phyloP scores from a whole-genome alignment of 2,329 filamentous ascomycete genomes.

The Phymatotrichopsis omnivora region DNA sequence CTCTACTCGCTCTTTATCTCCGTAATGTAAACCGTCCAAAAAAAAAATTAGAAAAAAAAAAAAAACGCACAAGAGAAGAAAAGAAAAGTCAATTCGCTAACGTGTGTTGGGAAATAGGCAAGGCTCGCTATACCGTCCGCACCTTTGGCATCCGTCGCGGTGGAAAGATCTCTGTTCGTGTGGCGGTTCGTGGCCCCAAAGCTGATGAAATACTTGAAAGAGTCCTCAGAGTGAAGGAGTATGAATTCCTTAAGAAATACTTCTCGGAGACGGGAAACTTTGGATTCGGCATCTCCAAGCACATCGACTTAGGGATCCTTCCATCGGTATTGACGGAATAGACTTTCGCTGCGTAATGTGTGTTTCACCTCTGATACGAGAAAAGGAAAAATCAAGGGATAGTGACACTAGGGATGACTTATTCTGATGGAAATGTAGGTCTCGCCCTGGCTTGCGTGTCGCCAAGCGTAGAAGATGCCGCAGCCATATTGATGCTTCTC shows the following conservation, averaged over 20 bases:
- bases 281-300: slow-evolving; percentile 98
- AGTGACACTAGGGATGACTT: slow-evolving; percentile 28
- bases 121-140: slow-evolving; percentile 99
- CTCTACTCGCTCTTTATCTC: too few species aligned
- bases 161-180: slow-evolving; percentile 99
- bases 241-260: slow-evolving; percentile 98
- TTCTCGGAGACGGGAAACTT: slow-evolving; percentile 99
- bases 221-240: slow-evolving; percentile 99
- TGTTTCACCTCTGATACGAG: slow-evolving; percentile 36
- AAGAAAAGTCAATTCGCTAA: too few species aligned
- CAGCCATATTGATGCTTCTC: slow-evolving; percentile 71
- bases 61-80: too few species aligned
- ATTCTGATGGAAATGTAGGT: slow-evolving; percentile 42
- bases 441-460: slow-evolving; percentile 95
- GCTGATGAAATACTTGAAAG: slow-evolving; percentile 99
- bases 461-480: slow-evolving; percentile 86
- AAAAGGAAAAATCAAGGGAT: not conserved
- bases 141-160: slow-evolving; percentile 99
- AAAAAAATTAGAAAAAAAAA: too few species aligned
- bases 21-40: too few species aligned
- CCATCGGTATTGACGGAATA: slow-evolving; percentile 98
- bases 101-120: too few species aligned
- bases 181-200: slow-evolving; percentile 97
- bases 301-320: slow-evolving; percentile 99
- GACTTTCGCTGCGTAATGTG: slow-evolving; percentile 99